Base-by-base conservation (phyloP, 2,329 filamentous ascomycete species). In the Hawksworthiomyces lignivorus region DNA sequence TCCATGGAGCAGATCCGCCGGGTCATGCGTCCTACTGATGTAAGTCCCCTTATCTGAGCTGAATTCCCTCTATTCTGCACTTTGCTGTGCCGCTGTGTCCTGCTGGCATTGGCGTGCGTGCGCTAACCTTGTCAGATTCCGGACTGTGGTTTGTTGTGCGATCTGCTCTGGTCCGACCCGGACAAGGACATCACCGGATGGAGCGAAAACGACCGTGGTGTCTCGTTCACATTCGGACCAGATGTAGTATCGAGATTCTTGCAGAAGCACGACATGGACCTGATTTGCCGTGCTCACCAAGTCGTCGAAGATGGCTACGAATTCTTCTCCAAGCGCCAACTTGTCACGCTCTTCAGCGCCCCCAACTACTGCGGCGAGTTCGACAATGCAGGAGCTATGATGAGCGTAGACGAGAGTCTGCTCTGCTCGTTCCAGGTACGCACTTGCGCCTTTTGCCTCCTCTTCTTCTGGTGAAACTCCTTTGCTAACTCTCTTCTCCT, bases 331-430 rank as follows among this genome's bases (percentile, higher is more conserved):
- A 97, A 97, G 72, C 83, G 92, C 55, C 90, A 97, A 66, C 74
- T 98, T 51, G 92, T 98, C 50, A 98, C 92, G 44, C 73, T 98
- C 45, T 98, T 98, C 73, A 95, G 87, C 60, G 92, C 92, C 40
- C 92, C 92, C 53, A 98, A 98, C 72, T 98, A 98, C 74, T 98
- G 90, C 58, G 90, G 90, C 65, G 92, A 98, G 70, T 98, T 98
- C 61, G 92, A 98, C 74, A 98, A 98, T 61, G 90, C 90, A 40
- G 92, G 92, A 62, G 92, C 92, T 51, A 97, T 98, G 90, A 97
- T 98, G 92, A 96, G 89, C 61, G 92, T 98, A 29, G 92, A 97
- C 62, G 92, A 97, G 75, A 96, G 89, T 65, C 70, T 98, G 66
- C 75, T 98, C 59, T 98, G 92, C 75, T 96, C 89, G 50, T 98